Base-by-base conservation (phyloP, 1,284 basidiomycete genomes). In the Athelia psychrophila region DNA sequence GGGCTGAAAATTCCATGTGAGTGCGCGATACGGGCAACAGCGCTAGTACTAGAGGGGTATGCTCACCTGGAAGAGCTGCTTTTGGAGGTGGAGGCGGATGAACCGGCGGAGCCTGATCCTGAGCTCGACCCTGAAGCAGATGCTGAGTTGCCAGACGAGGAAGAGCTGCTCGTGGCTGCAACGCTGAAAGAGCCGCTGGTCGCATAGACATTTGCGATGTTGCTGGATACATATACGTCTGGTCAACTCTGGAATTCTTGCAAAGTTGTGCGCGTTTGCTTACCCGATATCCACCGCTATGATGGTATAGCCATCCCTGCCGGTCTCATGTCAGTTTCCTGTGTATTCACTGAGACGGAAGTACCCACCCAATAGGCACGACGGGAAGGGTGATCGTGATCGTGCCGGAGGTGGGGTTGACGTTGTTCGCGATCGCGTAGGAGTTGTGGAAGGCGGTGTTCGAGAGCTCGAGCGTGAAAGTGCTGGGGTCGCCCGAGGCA, bases 381-480 rank as follows among this genome's bases (percentile, higher is more conserved):
- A 71, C 54, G 10, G 84, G 84, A 13, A 87, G 59, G 0, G 54
- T 49, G 22, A 88, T 40, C 0, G 66, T 71, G 3, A 80, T 0
- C 3, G 61, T 45, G 4, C 73, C 69, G 0, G 53, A 15, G 1
- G 67, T 47, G 1, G 79, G 72, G 20, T 69, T 58, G 1, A 89
- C 68, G 56, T 81, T 85, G 72, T 80, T 86, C 12, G 74, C 79
- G 51, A 89, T 73, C 38, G 79, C 84, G 48, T 79, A 79, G 0
- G 72, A 54, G 54, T 79, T 68, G 65, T 84, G 68, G 75, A 88
- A 86, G 0, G 42, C n/a, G 0, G 57, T 16, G 65, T 85, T 83
- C 47, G 58, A 49, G 47, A 88, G 64, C 57, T 75, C 70, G 15
- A 80, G 25, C 16, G 67, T 59, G 58, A 76, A 75, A 6, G 48